Conservation (phyloP, 208 protist genomes). For the Endotrypanum monterogeii region DNA sequence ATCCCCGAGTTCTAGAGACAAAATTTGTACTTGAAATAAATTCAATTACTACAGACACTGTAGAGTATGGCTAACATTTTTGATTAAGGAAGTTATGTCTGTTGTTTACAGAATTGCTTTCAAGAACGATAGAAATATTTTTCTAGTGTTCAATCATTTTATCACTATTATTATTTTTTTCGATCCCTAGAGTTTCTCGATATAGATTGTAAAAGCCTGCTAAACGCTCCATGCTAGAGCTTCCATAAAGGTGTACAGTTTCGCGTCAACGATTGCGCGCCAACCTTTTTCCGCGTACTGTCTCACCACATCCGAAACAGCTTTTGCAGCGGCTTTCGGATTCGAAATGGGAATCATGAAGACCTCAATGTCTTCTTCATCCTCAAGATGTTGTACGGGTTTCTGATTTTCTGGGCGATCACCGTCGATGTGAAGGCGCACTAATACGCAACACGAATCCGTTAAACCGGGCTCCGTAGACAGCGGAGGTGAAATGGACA, state of each 20-base stretch:
- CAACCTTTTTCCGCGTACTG: slow-evolving; percentile 28
- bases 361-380: slow-evolving; percentile 80
- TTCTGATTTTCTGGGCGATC: slow-evolving; percentile 44
- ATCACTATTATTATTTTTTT: background rate
- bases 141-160: background rate
- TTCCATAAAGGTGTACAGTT: slow-evolving; percentile 63
- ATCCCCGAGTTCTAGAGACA: background rate
- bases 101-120: background rate
- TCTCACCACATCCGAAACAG: slow-evolving; percentile 29
- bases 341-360: slow-evolving; percentile 53
- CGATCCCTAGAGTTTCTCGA: background rate
- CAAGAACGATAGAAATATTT: background rate
- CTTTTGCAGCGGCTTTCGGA: slow-evolving; percentile 19
- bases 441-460: slow-evolving; percentile 69
- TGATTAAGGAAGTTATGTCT: background rate
- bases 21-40: background rate
- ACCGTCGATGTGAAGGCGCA: slow-evolving; percentile 59
- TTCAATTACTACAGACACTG: background rate
- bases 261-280: slow-evolving; percentile 61
- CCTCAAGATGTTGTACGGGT: slow-evolving; percentile 64
- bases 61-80: background rate
- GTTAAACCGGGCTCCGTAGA: slow-evolving; percentile 70
- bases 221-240: slow-evolving; percentile 14
- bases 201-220: background rate
- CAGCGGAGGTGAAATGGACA: slow-evolving; percentile 44